Evolutionary conservation across 2,329 filamentous ascomycete species (phyloP), one percentile per base, ranked within the genome.

Genomic region (Tolypocladium amazonense): DNA sequence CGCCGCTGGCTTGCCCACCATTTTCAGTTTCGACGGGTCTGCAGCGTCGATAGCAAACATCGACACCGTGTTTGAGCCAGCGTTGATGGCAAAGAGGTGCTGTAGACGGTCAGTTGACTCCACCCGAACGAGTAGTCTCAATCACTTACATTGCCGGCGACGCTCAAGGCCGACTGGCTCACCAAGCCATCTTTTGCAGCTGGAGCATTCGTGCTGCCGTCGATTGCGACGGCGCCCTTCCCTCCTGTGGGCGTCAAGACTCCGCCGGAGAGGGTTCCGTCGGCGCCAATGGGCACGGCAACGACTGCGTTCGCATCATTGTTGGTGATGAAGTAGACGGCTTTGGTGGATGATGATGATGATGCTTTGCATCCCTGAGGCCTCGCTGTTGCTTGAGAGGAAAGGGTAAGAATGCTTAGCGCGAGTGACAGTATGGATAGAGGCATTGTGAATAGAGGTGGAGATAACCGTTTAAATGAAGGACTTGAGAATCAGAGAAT

Each of bases 291-390:
- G 0, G 77, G 75, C 1, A 86, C 58, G 0, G 81, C 77, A 1
- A 83, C 72, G 2, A 86, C 73, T 0, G 74, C 68, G 58, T 85
- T 82, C 12, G 65, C 62, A 0, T 75, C 63, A 2, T 80, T 75
- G 64, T 87, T 87, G 41, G 78, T 82, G 45, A 84, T 70, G 58
- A 85, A 70, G 68, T 86, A 86, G 23, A 85, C 66, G 0, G 81
- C 82, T 66, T 79, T 80, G 20, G 37, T 55, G 3, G 55, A n/a
- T 1, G 57, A 47, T 15, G 45, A 4, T 2, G 57, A 35, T 20
- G 56, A 25, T 15, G 35, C 54, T 41, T 11, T 39, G 37, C 30
- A 45, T 14, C 3, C 39, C 6, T 41, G 15, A 25, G 56, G 56
- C 41, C 27, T 50, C 33, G 56, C 56, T 1, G 12, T 27, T 47